A percentile compares a stretch with the other conserved stretches of the same genome.
These are phyloP conservation scores for Pseudognaphalium luteoalbum DNA, from an alignment of 129 eudicot species.

Conservation along the genomic window DNA sequence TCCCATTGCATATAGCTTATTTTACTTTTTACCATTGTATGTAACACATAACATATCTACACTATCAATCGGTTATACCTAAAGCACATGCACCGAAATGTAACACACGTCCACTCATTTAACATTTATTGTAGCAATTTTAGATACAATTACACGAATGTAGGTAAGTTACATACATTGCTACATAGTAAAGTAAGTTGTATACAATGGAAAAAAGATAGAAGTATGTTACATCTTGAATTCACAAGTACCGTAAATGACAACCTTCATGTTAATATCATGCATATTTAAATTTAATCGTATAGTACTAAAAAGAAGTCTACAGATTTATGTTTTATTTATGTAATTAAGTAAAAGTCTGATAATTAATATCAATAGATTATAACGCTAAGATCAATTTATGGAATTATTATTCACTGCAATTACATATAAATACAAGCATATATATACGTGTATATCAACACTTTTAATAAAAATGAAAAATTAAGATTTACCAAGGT, in stretches of 20 bases:
- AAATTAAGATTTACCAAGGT: conserved; percentile 55
- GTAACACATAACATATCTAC: background rate
- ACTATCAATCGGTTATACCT: background rate
- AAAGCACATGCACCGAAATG: background rate
- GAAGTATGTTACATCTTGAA: background rate
- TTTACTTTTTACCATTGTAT: background rate
- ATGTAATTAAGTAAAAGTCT: background rate
- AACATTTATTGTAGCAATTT: background rate
- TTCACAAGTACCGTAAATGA: background rate
- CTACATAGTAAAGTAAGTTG: no score
- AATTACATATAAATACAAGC: background rate
- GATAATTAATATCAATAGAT: background rate
- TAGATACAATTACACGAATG: background rate
- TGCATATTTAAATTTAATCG: no score
- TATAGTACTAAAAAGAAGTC: background rate
- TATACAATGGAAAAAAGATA: background rate
- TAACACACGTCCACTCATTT: background rate
- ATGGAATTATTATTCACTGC: background rate
- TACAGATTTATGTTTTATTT: background rate
- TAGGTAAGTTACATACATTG: background rate
- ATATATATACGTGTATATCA: background rate
- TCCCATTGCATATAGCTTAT: background rate
- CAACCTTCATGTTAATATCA: no score
- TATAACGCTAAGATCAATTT: background rate
- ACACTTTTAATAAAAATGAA: background rate